Base-by-base conservation (phyloP, 805 yeast genomes). In the Yamadazyma endophytica region DNA sequence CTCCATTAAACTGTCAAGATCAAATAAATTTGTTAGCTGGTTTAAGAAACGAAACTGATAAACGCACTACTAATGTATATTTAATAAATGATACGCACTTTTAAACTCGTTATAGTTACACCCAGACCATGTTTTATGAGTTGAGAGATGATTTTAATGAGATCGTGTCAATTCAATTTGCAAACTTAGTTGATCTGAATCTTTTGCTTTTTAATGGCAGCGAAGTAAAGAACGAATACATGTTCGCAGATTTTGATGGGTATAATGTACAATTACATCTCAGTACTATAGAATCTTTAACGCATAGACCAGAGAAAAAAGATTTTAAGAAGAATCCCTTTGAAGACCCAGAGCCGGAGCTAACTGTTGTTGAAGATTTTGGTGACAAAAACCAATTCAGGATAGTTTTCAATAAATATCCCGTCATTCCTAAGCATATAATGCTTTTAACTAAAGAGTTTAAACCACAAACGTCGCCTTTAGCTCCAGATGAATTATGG, bases 341-440 rank as follows among this genome's bases (percentile, higher is more conserved):
- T 59, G 70, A 72, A 29, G 72, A 77, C 13, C 90, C 95, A 0
- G 96, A 85, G 44, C 83, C 83, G 4, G 80, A 76, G 37, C 61
- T 89, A 26, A 75, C 87, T 0, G 68, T 89, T 6, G 45, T 75
- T 16, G 68, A 70, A 7, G 68, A 68, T 27, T 68, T 72, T 36
- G 74, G 75, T 8, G 67, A 63, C 4, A 61, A 73, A 17, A 75
- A 81, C 49, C 68, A 63, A 28, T 62, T 62, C 33, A 67, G 77
- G 41, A 56, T 90, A 20, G 75, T 90, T 5, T 70, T 87, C 44
- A 90, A 90, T 67, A 92, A 90, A 56, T 92, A 74, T 56, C 95
- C 97, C 7, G 80, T 89, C 22, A 73, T 82, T 4, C 77, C 84
- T 26, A 74, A 79, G 46, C 98, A 90, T 54, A 72, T 85, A 33